Conservation (phyloP, 768 basidiomycete genomes). For the Pisolithus marmoratus region DNA sequence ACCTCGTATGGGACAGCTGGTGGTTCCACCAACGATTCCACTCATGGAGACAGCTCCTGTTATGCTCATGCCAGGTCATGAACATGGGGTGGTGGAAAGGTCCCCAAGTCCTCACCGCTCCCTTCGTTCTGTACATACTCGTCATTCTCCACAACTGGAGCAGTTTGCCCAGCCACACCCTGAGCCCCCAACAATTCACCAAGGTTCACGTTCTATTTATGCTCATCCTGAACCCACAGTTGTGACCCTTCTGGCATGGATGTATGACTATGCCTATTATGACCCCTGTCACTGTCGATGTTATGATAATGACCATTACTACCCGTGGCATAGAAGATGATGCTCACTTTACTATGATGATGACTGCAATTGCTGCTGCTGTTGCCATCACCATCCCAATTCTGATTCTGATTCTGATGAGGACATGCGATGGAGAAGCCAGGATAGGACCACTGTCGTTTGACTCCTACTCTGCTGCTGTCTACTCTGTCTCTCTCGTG, state of each 20-base stretch:
- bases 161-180: neutral
- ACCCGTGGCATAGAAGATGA: neutral
- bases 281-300: conserved; percentile 4
- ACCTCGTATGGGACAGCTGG: neutral
- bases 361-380: conserved; percentile 9
- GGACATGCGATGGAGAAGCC: too few species aligned
- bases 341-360: conserved; percentile 3
- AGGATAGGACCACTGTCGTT: too few species aligned
- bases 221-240: too few species aligned
- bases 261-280: conserved; percentile 5
- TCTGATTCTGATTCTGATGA: too few species aligned
- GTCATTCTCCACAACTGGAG: conserved; percentile 16
- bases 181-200: neutral
- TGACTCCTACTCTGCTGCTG: too few species aligned
- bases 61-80: too few species aligned
- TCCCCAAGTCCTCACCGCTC: conserved; percentile 8
- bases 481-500: too few species aligned
- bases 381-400: conserved; percentile 2
- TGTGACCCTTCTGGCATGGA: conserved; percentile 6
- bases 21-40: too few species aligned
- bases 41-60: too few species aligned
- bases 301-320: conserved; percentile 2
- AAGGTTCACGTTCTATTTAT: conserved; percentile 22
- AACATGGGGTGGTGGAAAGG: too few species aligned
- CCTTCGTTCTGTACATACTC: too few species aligned